Conservation (phyloP, 352 stramenopile species). For the Stephanocyclus meneghinianus region DNA sequence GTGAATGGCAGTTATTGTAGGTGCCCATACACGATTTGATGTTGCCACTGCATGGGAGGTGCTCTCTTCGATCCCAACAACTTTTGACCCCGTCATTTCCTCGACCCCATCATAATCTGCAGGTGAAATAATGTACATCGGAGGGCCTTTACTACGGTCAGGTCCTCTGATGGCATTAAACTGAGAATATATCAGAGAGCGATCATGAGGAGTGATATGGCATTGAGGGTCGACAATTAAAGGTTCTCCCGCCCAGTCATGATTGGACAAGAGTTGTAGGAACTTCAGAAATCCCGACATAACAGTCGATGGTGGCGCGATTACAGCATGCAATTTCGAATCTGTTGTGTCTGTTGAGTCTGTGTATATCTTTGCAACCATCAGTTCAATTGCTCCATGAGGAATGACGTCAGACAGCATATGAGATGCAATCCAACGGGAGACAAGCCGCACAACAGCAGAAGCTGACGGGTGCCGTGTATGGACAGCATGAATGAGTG, state of each 20-base stretch:
- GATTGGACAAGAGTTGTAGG: conserved; percentile 56
- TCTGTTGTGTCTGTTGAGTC: conserved; percentile 39
- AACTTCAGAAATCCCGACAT: conserved; percentile 69
- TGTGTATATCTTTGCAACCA: conserved; percentile 75
- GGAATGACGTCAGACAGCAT: conserved; percentile 76
- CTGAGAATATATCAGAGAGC: conserved; percentile 50
- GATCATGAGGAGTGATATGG: conserved; percentile 62
- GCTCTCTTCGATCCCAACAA: conserved; percentile 23
- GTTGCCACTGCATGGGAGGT: not conserved
- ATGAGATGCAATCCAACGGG: conserved; percentile 70
- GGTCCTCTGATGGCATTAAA: conserved; percentile 63
- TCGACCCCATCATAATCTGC: conserved; percentile 56
- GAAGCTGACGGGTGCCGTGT: conserved; percentile 68
- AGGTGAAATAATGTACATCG: conserved; percentile 80
- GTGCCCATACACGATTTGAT: conserved; percentile 35
- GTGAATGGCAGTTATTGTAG: conserved; percentile 46
- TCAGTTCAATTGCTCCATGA: conserved; percentile 70
- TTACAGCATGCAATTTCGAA: conserved; percentile 16
- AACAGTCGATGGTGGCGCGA: conserved; percentile 48
- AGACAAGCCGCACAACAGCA: conserved; percentile 57
- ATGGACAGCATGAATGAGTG: conserved; percentile 72
- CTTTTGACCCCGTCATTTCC: conserved; percentile 36
- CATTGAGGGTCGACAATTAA: conserved; percentile 78
- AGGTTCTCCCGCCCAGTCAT: conserved; percentile 76
- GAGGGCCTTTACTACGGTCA: conserved; percentile 50